phyloP scores from a whole-genome alignment of 129 eudicot genomes.

The Oenanthe sinensis region DNA sequence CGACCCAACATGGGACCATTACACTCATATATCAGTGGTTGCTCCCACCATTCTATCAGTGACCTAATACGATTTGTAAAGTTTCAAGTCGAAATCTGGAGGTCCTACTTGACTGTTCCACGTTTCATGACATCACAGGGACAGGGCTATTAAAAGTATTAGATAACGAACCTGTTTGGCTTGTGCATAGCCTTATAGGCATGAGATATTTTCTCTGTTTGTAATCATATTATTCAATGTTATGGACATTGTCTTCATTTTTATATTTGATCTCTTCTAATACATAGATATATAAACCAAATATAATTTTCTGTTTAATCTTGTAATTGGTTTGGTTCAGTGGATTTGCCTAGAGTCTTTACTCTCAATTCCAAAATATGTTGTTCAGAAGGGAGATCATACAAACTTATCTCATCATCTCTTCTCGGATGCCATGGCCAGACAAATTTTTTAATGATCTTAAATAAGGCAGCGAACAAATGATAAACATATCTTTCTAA shows the following conservation, averaged over 20 bases:
- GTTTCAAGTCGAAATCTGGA: neutral
- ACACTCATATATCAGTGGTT: neutral
- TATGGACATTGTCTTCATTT: neutral
- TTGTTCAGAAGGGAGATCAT: slow-evolving; percentile 41
- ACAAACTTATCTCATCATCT: slow-evolving; percentile 15
- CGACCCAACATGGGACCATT: neutral
- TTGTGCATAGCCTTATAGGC: neutral
- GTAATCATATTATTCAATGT: neutral
- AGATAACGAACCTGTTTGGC: neutral
- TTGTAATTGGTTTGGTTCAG: slow-evolving; percentile 34
- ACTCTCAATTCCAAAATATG: slow-evolving; percentile 46
- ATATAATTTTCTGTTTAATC: neutral
- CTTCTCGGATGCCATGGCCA: slow-evolving; percentile 44
- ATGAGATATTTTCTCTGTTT: neutral
- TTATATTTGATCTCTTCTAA: slow-evolving; percentile 2
- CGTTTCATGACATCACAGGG: neutral
- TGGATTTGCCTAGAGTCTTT: slow-evolving; percentile 84
- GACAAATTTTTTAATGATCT: slow-evolving; percentile 54
- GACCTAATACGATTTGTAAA: neutral
- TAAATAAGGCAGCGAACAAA: slow-evolving; percentile 37
- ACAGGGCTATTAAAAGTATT: neutral
- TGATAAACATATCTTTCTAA: neutral
- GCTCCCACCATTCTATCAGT: neutral
- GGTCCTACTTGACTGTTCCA: neutral
- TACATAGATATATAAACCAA: neutral